Evolutionary conservation across 805 yeast species (phyloP), one percentile per base, ranked within the genome.

Genomic region (Ascoidea asiatica): DNA sequence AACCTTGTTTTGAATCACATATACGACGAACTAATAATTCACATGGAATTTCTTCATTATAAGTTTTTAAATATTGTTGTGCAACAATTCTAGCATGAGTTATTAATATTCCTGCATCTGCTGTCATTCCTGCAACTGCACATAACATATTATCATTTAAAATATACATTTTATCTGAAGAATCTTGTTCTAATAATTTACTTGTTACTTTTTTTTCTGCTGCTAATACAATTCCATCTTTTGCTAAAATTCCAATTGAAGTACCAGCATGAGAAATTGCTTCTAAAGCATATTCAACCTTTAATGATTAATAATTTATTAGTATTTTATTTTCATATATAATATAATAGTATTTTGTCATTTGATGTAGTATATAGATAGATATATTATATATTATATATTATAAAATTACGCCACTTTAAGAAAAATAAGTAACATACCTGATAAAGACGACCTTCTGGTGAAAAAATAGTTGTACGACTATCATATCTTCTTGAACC

Each of bases 401-500:
- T 7, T 19, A 17, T n/a, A 8, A 20, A 15, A 7, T 43, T 29
- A 37, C 41, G n/a, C 19, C 41, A 41, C 21, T 38, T 41, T 8
- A n/a, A 18, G n/a, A 40, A 19, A 20, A 5, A n/a, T n/a, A n/a
- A n/a, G n/a, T n/a, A n/a, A 63, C 74, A 15, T 55, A 77, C 88
- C 67, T 92, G 99, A 66, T 92, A 92, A 46, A 92, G 73, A 65
- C 98, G 78, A 37, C 99, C 99, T 62, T 92, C 99, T 7, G 99
- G 99, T 37, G 97, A 90, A 67, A 92, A 92, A 58, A 92, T 94
- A 4, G 98, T 92, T 43, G 99, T 92, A 74, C 99, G 79, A 50
- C 95, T 83, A 67, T 92, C 99, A 87, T 92, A 92, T 76, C 99
- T 81, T 82, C 97, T 83, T 54, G 96, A 86, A 17, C 79, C 79